A percentile compares a stretch with the other conserved stretches of the same genome.
These are phyloP conservation scores for Tolypocladium nubicola DNA, from an alignment of 2,329 filamentous ascomycete genomes.

Conservation along the genomic window DNA sequence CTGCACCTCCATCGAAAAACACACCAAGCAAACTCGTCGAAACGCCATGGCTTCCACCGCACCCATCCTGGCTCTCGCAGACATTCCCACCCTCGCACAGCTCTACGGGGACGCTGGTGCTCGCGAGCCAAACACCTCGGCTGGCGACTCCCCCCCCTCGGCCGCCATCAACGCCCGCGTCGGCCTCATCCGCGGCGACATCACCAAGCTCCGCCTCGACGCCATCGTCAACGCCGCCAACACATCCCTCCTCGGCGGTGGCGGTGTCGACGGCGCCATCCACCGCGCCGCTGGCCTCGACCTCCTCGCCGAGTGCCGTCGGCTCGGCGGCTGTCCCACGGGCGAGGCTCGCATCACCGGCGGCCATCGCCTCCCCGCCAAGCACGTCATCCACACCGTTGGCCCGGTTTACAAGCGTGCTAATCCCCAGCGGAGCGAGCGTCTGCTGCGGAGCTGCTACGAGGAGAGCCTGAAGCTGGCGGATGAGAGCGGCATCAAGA, in stretches of 20 bases:
- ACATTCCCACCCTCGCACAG: constrained; percentile 51
- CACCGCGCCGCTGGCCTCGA: constrained; percentile 67
- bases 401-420: constrained; percentile 60
- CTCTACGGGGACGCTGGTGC: constrained; percentile 44
- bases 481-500: constrained; percentile 51
- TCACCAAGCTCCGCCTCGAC: constrained; percentile 68
- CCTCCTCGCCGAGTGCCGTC: constrained; percentile 61
- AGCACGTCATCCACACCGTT: constrained; percentile 80
- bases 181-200: constrained; percentile 62
- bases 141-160: constrained; percentile 24
- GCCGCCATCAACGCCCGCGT: constrained; percentile 58
- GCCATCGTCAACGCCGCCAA: constrained; percentile 95
- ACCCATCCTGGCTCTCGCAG: constrained; percentile 26
- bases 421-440: constrained; percentile 26
- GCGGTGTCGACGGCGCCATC: constrained; percentile 86
- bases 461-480: constrained; percentile 61
- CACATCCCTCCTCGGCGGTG: constrained; percentile 64
- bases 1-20: neutral
- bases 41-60: constrained; percentile 1
- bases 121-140: constrained; percentile 1
- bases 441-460: constrained; percentile 55
- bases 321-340: constrained; percentile 60
- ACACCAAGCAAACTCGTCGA: neutral
- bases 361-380: constrained; percentile 65
- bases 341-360: constrained; percentile 75